Evolutionary conservation across 1,284 basidiomycete species (phyloP).

Genomic region (Pseudozyma flocculosa): DNA sequence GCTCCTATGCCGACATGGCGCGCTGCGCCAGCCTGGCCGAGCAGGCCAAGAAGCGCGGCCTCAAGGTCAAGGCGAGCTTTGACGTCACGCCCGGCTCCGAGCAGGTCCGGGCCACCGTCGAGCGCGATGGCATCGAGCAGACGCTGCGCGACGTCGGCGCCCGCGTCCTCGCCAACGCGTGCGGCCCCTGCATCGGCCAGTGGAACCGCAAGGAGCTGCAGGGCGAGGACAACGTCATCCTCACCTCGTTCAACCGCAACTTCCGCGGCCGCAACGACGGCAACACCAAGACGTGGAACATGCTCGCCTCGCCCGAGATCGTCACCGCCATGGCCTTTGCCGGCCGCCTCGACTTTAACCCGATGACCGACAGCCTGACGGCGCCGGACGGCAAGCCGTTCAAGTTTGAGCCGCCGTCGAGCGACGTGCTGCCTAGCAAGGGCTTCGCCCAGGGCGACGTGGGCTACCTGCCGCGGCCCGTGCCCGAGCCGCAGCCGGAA

Average conservation of each 20-base stretch:
- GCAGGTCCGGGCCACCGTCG: slow-evolving; percentile 95
- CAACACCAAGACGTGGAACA: slow-evolving; percentile 94
- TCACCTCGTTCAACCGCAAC: slow-evolving; percentile 97
- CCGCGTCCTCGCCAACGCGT: slow-evolving; percentile 92
- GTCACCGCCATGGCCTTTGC: slow-evolving; percentile 93
- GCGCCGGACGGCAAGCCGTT: slow-evolving; percentile 75
- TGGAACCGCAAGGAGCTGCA: slow-evolving; percentile 93
- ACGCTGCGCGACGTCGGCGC: slow-evolving; percentile 83
- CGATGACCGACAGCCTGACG: slow-evolving; percentile 76
- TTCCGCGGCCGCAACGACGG: slow-evolving; percentile 98
- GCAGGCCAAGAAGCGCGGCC: slow-evolving; percentile 81
- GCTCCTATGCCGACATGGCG: slow-evolving; percentile 65
- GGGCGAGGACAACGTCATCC: slow-evolving; percentile 90
- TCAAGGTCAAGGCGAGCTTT: slow-evolving; percentile 86
- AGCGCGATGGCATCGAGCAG: slow-evolving; percentile 83
- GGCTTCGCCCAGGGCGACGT: slow-evolving; percentile 81
- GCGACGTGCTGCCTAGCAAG: slow-evolving; percentile 76
- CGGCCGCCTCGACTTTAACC: slow-evolving; percentile 92
- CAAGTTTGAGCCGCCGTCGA: slow-evolving; percentile 80
- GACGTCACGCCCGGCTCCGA: slow-evolving; percentile 96
- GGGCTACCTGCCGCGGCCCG: slow-evolving; percentile 75
- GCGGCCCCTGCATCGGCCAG: slow-evolving; percentile 98
- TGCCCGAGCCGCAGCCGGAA: slow-evolving; percentile 68
- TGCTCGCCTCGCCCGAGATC: slow-evolving; percentile 93
- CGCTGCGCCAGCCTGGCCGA: slow-evolving; percentile 85